Base-by-base conservation (phyloP, 495 filamentous ascomycete genomes). In the Cercophora scortea region DNA sequence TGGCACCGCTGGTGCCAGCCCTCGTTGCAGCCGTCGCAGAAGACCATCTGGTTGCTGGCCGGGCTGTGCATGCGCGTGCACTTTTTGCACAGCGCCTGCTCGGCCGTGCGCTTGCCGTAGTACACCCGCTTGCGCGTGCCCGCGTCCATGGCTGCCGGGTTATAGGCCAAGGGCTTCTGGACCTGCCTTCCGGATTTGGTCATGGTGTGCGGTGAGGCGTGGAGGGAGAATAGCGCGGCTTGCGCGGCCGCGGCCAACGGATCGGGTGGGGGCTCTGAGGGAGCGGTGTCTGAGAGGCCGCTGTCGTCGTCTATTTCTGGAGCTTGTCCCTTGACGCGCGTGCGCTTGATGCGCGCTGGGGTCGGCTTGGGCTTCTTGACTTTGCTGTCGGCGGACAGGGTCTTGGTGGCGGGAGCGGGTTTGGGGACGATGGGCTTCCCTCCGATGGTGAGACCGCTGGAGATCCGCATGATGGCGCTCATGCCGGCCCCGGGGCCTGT, bases 1-100 rank as follows among this genome's bases (percentile, higher is more conserved):
- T 96, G 91, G 61, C 93, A 97, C 55, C 79, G 79, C 67, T 95
- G 91, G 66, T 98, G 93, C 81, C 90, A 98, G 13, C 85, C 80
- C 10, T 75, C 76, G 62, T 93, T 90, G 72, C 93, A 98, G 11
- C 82, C 85, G 66, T 96, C 90, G 70, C 93, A 98, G 64, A 95
- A 93, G 8, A 97, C 93, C 51, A 98, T 96, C 71, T 83, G 78
- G 66, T 98, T 98, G 52, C 64, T 81, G 15, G 74, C 64, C 0
- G 90, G 86, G 50, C 83, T 88, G 47, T 88, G 80, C 8, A 88
- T 83, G 40, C 93, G 76, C 45, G 84, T 79, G 69, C 93, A 98
- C 58, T 83, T 76, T 51, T 82, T 85, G 68, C 93, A 97, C 12
- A 85, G 53, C 18, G 73, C 69, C 57, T 79, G 65, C 63, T 78